Evolutionary conservation across 208 protist species (phyloP).

Genomic region (Leishmania lainsoni): DNA sequence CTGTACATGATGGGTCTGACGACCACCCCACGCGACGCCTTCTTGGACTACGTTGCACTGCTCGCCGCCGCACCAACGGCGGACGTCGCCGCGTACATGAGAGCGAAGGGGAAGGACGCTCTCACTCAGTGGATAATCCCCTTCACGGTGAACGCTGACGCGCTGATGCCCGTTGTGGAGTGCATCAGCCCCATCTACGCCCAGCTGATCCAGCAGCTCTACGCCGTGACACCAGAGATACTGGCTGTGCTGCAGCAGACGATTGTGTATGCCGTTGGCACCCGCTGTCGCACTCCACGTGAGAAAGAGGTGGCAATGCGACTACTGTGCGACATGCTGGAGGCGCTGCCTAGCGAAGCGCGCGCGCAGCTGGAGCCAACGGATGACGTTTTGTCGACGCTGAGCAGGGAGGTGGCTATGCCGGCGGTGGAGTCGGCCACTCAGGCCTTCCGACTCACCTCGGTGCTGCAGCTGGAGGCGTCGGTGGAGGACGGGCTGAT

Average conservation of each 20-base stretch:
- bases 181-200: constrained; percentile 47
- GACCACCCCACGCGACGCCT: constrained; percentile 34
- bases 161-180: constrained; percentile 52
- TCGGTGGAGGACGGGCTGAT: constrained; percentile 56
- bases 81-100: constrained; percentile 42
- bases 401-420: constrained; percentile 68
- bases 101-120: constrained; percentile 56
- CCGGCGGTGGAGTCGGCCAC: constrained; percentile 58
- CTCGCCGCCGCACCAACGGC: constrained; percentile 47
- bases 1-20: constrained; percentile 83
- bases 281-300: constrained; percentile 62
- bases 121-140: constrained; percentile 66
- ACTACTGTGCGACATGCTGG: constrained; percentile 54
- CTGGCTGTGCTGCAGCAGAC: constrained; percentile 48
- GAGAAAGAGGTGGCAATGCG: constrained; percentile 79
- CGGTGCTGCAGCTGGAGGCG: constrained; percentile 45
- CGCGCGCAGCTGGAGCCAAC: constrained; percentile 8
- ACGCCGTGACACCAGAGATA: constrained; percentile 23
- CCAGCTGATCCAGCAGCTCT: constrained; percentile 44
- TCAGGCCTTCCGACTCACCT: constrained; percentile 65
- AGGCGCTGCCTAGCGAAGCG: constrained; percentile 27
- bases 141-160: constrained; percentile 75
- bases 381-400: constrained; percentile 41
- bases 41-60: constrained; percentile 63
- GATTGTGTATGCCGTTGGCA: constrained; percentile 46